phyloP scores from a whole-genome alignment of 352 stramenopile genomes.

The Globisporangium alternatum region DNA sequence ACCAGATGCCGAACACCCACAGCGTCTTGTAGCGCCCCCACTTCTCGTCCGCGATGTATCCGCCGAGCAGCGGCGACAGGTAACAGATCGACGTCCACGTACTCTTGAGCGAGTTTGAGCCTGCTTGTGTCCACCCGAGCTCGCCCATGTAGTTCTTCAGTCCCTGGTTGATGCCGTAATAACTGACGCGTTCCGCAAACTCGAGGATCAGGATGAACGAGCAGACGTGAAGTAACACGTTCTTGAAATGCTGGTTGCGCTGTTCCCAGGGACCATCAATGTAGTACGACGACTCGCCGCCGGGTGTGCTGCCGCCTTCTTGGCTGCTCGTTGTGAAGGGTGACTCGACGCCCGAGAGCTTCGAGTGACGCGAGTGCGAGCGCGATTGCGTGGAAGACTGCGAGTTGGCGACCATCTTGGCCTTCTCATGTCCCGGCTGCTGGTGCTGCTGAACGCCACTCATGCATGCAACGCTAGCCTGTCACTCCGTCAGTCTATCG shows the following conservation, averaged over 20 bases:
- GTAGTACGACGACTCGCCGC: conserved; percentile 54
- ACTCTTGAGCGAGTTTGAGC: conserved; percentile 85
- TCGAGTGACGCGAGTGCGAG: conserved; percentile 41
- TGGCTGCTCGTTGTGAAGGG: conserved; percentile 35
- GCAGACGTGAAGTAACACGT: conserved; percentile 81
- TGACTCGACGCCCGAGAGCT: conserved; percentile 35
- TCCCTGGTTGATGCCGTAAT: conserved; percentile 87
- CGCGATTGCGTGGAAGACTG: conserved; percentile 35
- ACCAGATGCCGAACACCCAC: conserved; percentile 79
- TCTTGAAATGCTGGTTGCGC: conserved; percentile 74
- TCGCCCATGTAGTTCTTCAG: conserved; percentile 87
- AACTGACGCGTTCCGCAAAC: conserved; percentile 80
- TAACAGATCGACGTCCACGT: conserved; percentile 89
- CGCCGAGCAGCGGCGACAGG: conserved; percentile 72
- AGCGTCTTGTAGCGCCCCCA: conserved; percentile 85
- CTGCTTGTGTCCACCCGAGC: conserved; percentile 70
- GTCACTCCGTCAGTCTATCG: neutral
- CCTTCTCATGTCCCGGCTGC: conserved; percentile 1
- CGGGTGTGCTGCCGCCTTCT: conserved; percentile 42
- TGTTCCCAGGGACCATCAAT: conserved; percentile 79
- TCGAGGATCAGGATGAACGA: conserved; percentile 87
- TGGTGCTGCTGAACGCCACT: conserved; percentile 2
- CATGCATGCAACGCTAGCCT: conserved; percentile 2
- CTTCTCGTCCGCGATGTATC: conserved; percentile 86
- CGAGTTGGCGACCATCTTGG: conserved; percentile 19